Evolutionary conservation across 2,329 filamentous ascomycete species (phyloP).

Genomic region (Hypoxylon sp.): DNA sequence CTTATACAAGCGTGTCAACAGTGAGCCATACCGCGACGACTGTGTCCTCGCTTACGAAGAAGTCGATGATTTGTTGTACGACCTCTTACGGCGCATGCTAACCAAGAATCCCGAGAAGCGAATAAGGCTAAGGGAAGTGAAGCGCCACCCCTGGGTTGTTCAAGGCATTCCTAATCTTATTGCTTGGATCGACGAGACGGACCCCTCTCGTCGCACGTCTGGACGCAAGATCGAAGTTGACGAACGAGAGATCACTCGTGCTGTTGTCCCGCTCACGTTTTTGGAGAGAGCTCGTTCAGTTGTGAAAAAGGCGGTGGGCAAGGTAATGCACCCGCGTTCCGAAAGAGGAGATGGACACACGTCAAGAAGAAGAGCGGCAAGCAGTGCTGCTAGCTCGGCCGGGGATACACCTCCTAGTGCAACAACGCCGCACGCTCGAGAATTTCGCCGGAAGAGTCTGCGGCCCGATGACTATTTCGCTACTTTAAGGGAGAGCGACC

Average conservation of each 20-base stretch:
- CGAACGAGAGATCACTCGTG: constrained; percentile 86
- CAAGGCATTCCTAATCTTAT: constrained; percentile 79
- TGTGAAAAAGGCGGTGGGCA: constrained; percentile 74
- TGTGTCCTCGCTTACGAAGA: constrained; percentile 87
- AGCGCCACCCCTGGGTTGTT: constrained; percentile 92
- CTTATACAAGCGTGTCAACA: constrained; percentile 68
- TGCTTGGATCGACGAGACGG: constrained; percentile 93
- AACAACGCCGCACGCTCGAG: constrained; percentile 63
- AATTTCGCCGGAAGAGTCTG: constrained; percentile 66
- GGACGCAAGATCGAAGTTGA: constrained; percentile 93
- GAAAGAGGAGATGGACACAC: constrained; percentile 68
- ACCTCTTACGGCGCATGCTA: constrained; percentile 83
- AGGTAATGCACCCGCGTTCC: constrained; percentile 70
- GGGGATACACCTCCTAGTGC: constrained; percentile 63
- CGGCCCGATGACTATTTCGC: constrained; percentile 67
- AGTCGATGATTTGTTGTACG: constrained; percentile 81
- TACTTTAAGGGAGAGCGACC: constrained; percentile 65
- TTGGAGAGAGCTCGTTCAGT: constrained; percentile 86
- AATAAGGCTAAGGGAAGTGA: constrained; percentile 91
- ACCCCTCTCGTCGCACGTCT: constrained; percentile 80
- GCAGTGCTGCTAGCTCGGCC: constrained; percentile 73
- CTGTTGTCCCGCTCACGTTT: constrained; percentile 89
- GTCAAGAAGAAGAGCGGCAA: constrained; percentile 66
- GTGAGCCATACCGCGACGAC: constrained; percentile 77
- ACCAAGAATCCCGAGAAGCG: constrained; percentile 90